These are phyloP conservation scores for Microdochium bolleyi DNA, from an alignment of 2,329 filamentous ascomycete genomes.

Conservation along the genomic window DNA sequence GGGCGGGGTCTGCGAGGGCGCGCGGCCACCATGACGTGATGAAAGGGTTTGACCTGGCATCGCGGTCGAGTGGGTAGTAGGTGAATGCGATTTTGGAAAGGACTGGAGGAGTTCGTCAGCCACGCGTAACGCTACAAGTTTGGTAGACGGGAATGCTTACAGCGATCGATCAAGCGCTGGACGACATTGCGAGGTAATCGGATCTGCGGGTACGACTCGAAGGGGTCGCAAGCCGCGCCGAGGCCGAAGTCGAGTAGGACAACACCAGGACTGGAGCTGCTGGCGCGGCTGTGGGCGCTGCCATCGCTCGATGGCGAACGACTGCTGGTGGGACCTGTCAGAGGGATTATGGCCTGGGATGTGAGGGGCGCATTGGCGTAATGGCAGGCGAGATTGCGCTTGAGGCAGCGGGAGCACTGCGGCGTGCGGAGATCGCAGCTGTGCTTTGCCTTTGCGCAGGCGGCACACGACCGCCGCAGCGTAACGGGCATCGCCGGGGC, in stretches of 20 bases:
- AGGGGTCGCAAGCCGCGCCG: slow-evolving; percentile 37
- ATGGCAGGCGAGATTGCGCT: slow-evolving; percentile 35
- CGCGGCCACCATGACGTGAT: slow-evolving; percentile 53
- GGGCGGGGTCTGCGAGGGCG: slow-evolving; percentile 43
- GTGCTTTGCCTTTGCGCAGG: slow-evolving; percentile 47
- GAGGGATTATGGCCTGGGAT: slow-evolving; percentile 3
- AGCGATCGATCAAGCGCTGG: slow-evolving; percentile 47
- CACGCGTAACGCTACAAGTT: neutral
- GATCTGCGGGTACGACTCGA: slow-evolving; percentile 47
- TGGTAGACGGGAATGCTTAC: slow-evolving; percentile 25
- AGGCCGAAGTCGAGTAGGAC: slow-evolving; percentile 20
- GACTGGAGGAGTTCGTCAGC: slow-evolving; percentile 28
- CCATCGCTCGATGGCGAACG: slow-evolving; percentile 2
- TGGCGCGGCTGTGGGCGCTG: neutral
- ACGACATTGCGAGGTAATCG: slow-evolving; percentile 41
- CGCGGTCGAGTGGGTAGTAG: slow-evolving; percentile 50
- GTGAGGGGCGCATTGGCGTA: slow-evolving; percentile 47
- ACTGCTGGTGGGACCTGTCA: slow-evolving; percentile 1
- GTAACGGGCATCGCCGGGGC: slow-evolving; percentile 37
- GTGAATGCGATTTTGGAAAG: slow-evolving; percentile 50
- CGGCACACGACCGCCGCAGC: slow-evolving; percentile 48
- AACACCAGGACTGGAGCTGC: slow-evolving; percentile 2
- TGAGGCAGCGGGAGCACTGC: slow-evolving; percentile 45
- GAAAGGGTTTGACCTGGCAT: slow-evolving; percentile 45
- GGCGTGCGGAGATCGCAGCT: slow-evolving; percentile 47